Percentiles rank a stretch among this genome's conserved stretches.
phyloP scores from a whole-genome alignment of 2,329 filamentous ascomycete genomes.

The Fusarium duplospermum region DNA sequence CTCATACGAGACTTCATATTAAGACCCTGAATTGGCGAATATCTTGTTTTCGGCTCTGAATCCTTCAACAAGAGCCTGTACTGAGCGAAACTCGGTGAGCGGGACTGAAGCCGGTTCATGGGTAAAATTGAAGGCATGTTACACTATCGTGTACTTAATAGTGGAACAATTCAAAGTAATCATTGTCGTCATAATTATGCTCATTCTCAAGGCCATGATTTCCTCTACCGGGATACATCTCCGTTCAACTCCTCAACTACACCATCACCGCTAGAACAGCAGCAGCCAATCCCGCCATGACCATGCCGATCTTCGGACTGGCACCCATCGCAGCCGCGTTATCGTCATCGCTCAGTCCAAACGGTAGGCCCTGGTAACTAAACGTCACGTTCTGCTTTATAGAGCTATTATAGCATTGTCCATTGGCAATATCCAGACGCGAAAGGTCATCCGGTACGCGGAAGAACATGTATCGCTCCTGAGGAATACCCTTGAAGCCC shows the following conservation, averaged over 20 bases:
- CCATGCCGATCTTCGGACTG: conserved; percentile 34
- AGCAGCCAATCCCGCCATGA: conserved; percentile 34
- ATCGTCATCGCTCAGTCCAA: conserved; percentile 52
- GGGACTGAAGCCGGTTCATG: not conserved
- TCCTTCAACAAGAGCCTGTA: not conserved
- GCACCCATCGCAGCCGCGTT: conserved; percentile 46
- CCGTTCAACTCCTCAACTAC: conserved; percentile 11
- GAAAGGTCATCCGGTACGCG: conserved; percentile 75
- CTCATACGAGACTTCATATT: conserved; percentile 16
- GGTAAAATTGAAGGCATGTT: not conserved
- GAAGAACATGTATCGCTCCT: conserved; percentile 84
- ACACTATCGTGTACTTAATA: not conserved
- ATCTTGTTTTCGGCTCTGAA: not conserved
- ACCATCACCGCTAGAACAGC: conserved; percentile 37
- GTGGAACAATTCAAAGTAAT: conserved; percentile 2
- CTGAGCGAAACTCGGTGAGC: not conserved
- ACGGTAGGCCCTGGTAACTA: conserved; percentile 69
- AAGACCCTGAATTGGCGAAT: not conserved
- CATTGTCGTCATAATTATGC: conserved; percentile 13
- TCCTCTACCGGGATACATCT: not conserved
- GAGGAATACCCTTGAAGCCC: conserved; percentile 75
- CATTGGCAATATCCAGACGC: conserved; percentile 73
- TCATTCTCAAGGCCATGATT: not conserved
- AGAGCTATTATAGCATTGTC: conserved; percentile 73
- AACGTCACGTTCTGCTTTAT: conserved; percentile 80